Evolutionary conservation across 176 grass and related monocot genomes (phyloP), one percentile per base, ranked within the genome.

Genomic region (Echinochloa phyllopogon): DNA sequence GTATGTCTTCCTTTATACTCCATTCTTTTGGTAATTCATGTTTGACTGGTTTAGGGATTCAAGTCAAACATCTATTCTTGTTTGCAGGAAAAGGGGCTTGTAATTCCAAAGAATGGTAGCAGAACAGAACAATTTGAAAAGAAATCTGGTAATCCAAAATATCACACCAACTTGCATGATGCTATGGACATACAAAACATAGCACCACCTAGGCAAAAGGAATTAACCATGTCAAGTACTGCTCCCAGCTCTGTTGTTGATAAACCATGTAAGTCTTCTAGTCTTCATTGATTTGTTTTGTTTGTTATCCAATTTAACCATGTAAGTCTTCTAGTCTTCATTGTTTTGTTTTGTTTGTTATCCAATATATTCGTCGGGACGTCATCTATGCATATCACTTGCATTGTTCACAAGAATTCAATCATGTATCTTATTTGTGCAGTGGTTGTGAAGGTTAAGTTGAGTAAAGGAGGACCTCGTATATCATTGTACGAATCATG

Each of bases 401-500:
- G 48, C 45, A 64, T 15, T 65, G 21, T 78, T 80, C 69, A 36
- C 53, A 59, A 61, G 79, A 53, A 64, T 74, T 60, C 21, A 39
- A 4, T 65, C 52, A 82, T 65, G 25, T 43, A 38, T 92, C 65
- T 88, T 87, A 72, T 88, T 88, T 65, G 29, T 83, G 77, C 81
- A 95, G 96, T 89, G 76, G 33, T 61, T 82, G 83, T 95, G 73
- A 56, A 39, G 23, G 96, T 95, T 50, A 92, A 90, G 84, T 83
- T 84, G 84, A 85, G 87, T 41, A 95, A 94, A 95, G 96, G 93
- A 84, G 91, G 91, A 42, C 96, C 96, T 72, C 91, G 96, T 27
- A 49, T 63, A 75, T 86, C 89, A 53, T 79, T 98, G 50, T 84
- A 87, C 67, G 89, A 95, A 65, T 72, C 92, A 1, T 95, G 96